Evolutionary conservation across 1,139 yeast genomes (phyloP), one percentile per base, ranked within the genome.

Genomic region (Suhomyces coccinellae): DNA sequence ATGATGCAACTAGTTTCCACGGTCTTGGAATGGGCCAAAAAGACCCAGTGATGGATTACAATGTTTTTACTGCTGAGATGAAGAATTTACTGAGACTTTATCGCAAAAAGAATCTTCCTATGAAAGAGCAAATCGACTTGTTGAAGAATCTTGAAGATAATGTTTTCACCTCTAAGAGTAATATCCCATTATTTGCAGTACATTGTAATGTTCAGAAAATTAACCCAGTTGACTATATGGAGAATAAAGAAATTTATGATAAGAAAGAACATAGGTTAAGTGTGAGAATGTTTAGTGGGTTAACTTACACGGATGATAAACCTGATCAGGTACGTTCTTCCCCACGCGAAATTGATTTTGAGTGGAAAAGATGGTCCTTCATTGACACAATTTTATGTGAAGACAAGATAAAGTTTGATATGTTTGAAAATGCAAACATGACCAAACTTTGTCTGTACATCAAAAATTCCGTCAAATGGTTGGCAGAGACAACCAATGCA

Each of bases 21-120:
- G 74, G 74, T 1, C 69, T 67, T 7, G 71, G 72, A 0, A 69
- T 70, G 73, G 73, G 70, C 2, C 75, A 70, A 49, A 67, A 62
- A 36, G 59, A 68, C 44, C 71, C 74, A 0, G 28, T 65, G 6
- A 36, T 44, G 11, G 75, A 70, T 48, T 61, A 56, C 33, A 30
- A 41, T 14, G 40, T 35, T 7, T 45, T 48, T 50, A 58, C 33
- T 38, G 45, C 31, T 61, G 49, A 49, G 47, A 55, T 32, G 53
- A 50, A 27, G 31, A 46, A 22, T 41, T 52, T 31, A 44, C 53
- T 29, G 47, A 42, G 44, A 13, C 22, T 33, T 7, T 40, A 40
- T 40, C 47, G 30, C 14, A 44, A 44, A 34, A 43, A 50, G 26
- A 46, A 48, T n/a, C 28, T 45, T 10, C 38, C 43, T 38, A 51